Evolutionary conservation across 805 yeast genomes (phyloP).

Genomic region (Debaryomyces maramus): DNA sequence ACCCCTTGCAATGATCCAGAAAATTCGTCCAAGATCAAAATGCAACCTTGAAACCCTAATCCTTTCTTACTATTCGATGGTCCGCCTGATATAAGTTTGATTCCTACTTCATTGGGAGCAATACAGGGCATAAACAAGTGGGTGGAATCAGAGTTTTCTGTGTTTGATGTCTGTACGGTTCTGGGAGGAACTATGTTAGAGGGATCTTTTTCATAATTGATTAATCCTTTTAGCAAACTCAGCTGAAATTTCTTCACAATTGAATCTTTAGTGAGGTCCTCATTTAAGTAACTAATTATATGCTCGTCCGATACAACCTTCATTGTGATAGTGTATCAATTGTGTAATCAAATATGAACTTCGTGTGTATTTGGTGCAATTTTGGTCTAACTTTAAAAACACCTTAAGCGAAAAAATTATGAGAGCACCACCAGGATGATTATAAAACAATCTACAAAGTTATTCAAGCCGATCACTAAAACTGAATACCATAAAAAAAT

Average conservation of each 20-base stretch:
- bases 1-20: conserved; percentile 55
- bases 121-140: conserved; percentile 71
- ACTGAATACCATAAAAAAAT: no score
- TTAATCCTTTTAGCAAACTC: conserved; percentile 37
- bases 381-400: no score
- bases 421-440: no score
- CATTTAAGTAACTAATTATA: conserved; percentile 27
- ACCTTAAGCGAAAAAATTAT: no score
- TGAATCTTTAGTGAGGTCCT: conserved; percentile 20
- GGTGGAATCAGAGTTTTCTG: conserved; percentile 34
- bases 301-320: conserved; percentile 31
- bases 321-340: conserved; percentile 19
- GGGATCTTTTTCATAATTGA: conserved; percentile 43
- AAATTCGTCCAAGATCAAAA: conserved; percentile 48
- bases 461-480: no score
- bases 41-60: conserved; percentile 60
- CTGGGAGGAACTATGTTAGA: conserved; percentile 52
- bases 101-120: conserved; percentile 51
- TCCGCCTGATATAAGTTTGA: conserved; percentile 61
- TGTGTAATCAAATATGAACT: no score
- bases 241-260: conserved; percentile 34
- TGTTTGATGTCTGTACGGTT: conserved; percentile 43
- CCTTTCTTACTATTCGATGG: conserved; percentile 27
- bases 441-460: no score
- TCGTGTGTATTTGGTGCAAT: no score